phyloP scores from a whole-genome alignment of 768 basidiomycete species.

The Cubamyces sp. region DNA sequence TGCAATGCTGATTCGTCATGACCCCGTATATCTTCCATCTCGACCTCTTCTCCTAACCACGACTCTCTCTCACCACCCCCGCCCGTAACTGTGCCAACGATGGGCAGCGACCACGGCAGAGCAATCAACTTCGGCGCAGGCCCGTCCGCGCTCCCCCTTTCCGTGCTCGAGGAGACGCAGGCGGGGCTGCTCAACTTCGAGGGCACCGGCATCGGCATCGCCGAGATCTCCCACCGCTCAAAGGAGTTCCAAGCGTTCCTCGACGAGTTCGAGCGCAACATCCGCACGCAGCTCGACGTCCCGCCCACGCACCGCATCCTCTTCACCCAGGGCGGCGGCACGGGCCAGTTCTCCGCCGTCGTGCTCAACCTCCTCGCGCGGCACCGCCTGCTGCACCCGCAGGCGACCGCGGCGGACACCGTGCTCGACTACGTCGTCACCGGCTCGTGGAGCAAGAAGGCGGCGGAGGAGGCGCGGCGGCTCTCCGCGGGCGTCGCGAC shows the following conservation, averaged over 20 bases:
- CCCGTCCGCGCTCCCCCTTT: constrained; percentile 88
- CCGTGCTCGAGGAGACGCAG: constrained; percentile 82
- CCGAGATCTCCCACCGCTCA: constrained; percentile 95
- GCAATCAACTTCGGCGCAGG: constrained; percentile 93
- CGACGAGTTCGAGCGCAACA: constrained; percentile 59
- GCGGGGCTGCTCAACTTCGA: constrained; percentile 89
- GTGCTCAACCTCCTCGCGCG: constrained; percentile 91
- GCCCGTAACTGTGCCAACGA: constrained; percentile 10
- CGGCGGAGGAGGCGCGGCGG: constrained; percentile 78
- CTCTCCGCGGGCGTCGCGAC: constrained; percentile 52
- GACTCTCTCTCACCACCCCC: not conserved
- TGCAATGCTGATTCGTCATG: constrained; percentile 6
- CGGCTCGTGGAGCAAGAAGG: constrained; percentile 91
- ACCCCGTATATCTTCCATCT: not conserved
- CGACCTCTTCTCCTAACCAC: constrained; percentile 5
- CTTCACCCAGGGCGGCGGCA: constrained; percentile 94
- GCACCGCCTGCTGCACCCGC: constrained; percentile 75
- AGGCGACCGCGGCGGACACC: constrained; percentile 55
- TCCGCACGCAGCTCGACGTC: constrained; percentile 78
- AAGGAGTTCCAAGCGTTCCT: constrained; percentile 82
- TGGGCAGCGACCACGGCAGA: constrained; percentile 39
- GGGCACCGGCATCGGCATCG: constrained; percentile 91
- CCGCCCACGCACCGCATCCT: constrained; percentile 85
- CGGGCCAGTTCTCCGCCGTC: constrained; percentile 88
- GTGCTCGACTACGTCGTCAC: constrained; percentile 89